Evolutionary conservation across 1,284 basidiomycete species (phyloP), one percentile per base, ranked within the genome.

Genomic region (Puccinia polysora): DNA sequence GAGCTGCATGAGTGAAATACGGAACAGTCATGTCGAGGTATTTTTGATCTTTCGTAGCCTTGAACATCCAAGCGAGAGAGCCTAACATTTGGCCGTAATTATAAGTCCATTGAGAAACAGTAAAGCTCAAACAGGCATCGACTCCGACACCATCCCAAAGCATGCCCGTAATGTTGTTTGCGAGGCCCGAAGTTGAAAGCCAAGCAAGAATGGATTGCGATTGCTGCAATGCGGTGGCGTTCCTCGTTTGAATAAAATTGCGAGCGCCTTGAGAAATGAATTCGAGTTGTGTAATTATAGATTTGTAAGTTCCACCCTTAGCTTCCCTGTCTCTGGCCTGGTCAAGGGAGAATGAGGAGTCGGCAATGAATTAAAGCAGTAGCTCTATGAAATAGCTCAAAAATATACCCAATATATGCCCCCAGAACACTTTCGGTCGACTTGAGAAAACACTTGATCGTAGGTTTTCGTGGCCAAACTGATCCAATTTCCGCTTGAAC

Each of bases 251-350:
- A 6, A 71, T n/a, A 59, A 52, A 71, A 30, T 71, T 71, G 28
- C 68, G 56, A 4, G 68, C 68, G 1, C 68, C 68, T 63, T 63
- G 68, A 8, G 56, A 53, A 32, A 71, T 63, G 23, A 63, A 71
- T 55, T 71, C 68, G 7, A 71, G 34, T 25, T 71, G 59, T 1
- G 68, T 71, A 34, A 71, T 71, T 6, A 71, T 28, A n/a, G 68
- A 62, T 45, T 71, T 71, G 68, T 53, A 71, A 10, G 20, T 25
- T n/a, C 67, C 67, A 34, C 45, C 38, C 20, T 25, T 14, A 12
- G 40, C 25, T 18, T 20, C 32, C n/a, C 67, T 14, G 45, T 58
- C 67, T 47, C 67, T 38, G 43, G 56, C 59, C 67, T 69, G 47
- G 32, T 25, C 1, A 40, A 14, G 36, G 20, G 12, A 2, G 5